Evolutionary conservation across 2,329 filamentous ascomycete genomes (phyloP), one percentile per base, ranked within the genome.

Genomic region (Graphilbum sp.): DNA sequence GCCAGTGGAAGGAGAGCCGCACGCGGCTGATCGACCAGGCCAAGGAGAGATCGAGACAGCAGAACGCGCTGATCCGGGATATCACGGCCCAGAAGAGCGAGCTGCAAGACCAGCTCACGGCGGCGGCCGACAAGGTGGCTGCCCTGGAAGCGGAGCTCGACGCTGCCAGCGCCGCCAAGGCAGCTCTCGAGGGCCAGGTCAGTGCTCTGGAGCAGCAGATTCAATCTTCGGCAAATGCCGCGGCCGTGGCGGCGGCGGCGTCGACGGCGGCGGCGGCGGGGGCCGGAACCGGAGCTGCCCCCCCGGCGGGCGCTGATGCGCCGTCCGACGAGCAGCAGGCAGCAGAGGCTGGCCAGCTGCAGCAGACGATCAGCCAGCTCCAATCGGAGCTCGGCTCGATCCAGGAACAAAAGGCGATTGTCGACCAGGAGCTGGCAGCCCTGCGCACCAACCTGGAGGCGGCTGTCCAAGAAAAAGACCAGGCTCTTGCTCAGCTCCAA

Each of bases 371-470:
- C 8, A 46, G 53, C 2, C 53, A 61, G 32, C 53, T 64, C 13
- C 65, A 59, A 49, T 70, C 75, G 46, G 72, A 87, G 47, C 67
- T 90, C 10, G 74, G 77, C 32, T 64, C 64, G 2, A 67, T 78
- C 38, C 75, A 62, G 7, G 63, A 73, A 10, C 76, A 90, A 52
- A 86, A 83, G 54, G 65, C 75, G 16, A 63, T 64, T 2, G 63
- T 83, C n/a, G 72, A 84, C 45, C 61, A 72, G 41, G 74, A 80
- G 43, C 62, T 81, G 2, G 60, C 65, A 34, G 55, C 52, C 19
- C 53, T 77, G 2, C 67, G 62, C 23, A 46, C 54, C 7, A 76
- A 86, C 49, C 61, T 93, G 12, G 66, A 76, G 37, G 59, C 63
- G 10, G 69, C 69, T 1, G 68, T 74, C 39, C 61, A 67, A 6